Evolutionary conservation across 345 rosid species (phyloP).

Genomic region (Murraya paniculata): DNA sequence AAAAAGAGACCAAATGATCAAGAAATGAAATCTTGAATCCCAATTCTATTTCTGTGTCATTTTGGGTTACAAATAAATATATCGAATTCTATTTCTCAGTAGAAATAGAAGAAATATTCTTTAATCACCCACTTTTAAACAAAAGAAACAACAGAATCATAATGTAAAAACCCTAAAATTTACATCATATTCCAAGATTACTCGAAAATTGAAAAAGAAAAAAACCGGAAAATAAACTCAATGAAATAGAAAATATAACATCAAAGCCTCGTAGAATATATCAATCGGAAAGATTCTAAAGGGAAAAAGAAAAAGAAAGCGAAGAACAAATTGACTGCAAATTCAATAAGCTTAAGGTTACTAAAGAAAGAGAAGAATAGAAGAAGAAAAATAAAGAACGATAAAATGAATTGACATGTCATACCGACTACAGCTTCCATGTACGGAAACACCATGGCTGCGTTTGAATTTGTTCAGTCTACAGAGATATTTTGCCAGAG

Average conservation of each 20-base stretch:
- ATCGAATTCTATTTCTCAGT: background rate
- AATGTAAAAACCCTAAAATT: conserved; percentile 11
- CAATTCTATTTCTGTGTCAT: background rate
- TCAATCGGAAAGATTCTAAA: background rate
- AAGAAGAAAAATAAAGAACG: background rate
- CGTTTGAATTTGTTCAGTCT: conserved; percentile 9
- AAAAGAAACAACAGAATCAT: conserved; percentile 4
- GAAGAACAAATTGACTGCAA: background rate
- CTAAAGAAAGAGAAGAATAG: background rate
- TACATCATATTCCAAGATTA: background rate
- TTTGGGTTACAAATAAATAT: background rate
- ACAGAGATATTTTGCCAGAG: background rate
- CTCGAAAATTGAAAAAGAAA: background rate
- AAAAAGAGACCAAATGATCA: background rate
- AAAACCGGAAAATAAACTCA: background rate
- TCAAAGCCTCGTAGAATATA: background rate
- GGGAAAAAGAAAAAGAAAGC: background rate
- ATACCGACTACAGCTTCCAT: conserved; percentile 91
- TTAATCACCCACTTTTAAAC: background rate
- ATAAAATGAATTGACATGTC: conserved; percentile 3
- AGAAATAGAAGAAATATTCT: background rate
- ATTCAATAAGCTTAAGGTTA: background rate
- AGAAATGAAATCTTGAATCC: background rate
- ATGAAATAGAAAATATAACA: background rate
- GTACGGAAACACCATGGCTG: conserved; percentile 77